Conservation (phyloP, 2,329 filamentous ascomycete genomes). For the Pyrenophora seminiperda region DNA sequence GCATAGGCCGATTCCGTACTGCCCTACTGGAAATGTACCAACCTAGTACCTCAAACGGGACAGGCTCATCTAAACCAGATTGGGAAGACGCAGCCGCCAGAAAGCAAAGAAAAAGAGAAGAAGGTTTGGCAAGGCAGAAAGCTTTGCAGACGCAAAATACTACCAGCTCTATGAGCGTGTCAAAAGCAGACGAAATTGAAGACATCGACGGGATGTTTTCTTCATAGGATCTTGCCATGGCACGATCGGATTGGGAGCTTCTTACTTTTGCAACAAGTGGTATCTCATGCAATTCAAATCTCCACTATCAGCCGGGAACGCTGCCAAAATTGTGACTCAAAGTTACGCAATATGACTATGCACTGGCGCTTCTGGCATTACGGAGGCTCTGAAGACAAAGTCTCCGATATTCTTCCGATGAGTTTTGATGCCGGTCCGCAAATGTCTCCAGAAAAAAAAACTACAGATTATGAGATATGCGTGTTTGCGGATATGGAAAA, state of each 20-base stretch:
- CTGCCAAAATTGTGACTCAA: background rate
- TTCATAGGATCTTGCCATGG: background rate
- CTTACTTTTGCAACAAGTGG: background rate
- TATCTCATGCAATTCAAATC: no score
- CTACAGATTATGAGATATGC: no score
- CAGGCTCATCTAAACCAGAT: slow-evolving; percentile 27
- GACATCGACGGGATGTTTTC: slow-evolving; percentile 5
- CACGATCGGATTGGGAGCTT: no score
- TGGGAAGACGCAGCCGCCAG: slow-evolving; percentile 51
- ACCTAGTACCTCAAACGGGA: background rate
- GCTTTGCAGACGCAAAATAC: slow-evolving; percentile 21
- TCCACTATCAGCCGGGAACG: no score
- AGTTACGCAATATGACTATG: background rate
- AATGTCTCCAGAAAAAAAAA: background rate
- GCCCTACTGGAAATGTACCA: slow-evolving; percentile 52
- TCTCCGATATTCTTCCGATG: background rate
- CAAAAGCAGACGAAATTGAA: background rate
- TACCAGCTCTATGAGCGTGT: background rate
- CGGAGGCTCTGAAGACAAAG: background rate
- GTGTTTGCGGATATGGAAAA: no score
- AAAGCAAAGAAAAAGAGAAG: slow-evolving; percentile 49
- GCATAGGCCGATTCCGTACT: slow-evolving; percentile 68
- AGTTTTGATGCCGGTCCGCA: no score
- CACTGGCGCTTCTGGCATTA: background rate
- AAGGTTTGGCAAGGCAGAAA: slow-evolving; percentile 58